Conservation (phyloP, 345 rosid genomes). For the Melastoma malabathricum region DNA sequence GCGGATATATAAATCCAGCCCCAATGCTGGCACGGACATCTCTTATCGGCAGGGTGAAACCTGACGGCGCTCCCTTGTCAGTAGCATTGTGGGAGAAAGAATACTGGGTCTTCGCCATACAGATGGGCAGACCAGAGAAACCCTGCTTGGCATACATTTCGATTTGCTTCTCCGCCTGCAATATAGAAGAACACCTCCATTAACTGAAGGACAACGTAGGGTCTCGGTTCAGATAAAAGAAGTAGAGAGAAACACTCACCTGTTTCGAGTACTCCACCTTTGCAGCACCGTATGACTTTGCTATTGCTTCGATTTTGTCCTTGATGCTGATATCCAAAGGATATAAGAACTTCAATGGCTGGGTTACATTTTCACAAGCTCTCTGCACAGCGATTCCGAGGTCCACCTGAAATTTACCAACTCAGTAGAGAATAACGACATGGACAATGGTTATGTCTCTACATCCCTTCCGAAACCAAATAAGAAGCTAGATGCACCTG, state of each 20-base stretch:
- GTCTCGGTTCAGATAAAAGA: background rate
- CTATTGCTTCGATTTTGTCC: conserved; percentile 84
- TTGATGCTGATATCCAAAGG: conserved; percentile 69
- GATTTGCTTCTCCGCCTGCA: conserved; percentile 92
- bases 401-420: conserved; percentile 45
- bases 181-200: background rate
- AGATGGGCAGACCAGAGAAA: conserved; percentile 79
- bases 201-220: no score
- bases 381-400: conserved; percentile 87
- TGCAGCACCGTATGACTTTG: conserved; percentile 87
- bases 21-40: conserved; percentile 97
- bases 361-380: conserved; percentile 65
- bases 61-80: conserved; percentile 77
- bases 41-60: conserved; percentile 72
- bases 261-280: conserved; percentile 88
- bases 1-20: conserved; percentile 90
- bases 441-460: background rate
- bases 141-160: conserved; percentile 91
- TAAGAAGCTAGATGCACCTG: no score
- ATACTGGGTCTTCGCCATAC: conserved; percentile 98
- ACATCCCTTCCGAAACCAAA: no score
- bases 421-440: background rate
- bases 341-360: conserved; percentile 66
- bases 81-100: conserved; percentile 80
- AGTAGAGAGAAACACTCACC: conserved; percentile 23